Evolutionary conservation across 768 basidiomycete genomes (phyloP).

Genomic region (Leccinum longicurvipes): DNA sequence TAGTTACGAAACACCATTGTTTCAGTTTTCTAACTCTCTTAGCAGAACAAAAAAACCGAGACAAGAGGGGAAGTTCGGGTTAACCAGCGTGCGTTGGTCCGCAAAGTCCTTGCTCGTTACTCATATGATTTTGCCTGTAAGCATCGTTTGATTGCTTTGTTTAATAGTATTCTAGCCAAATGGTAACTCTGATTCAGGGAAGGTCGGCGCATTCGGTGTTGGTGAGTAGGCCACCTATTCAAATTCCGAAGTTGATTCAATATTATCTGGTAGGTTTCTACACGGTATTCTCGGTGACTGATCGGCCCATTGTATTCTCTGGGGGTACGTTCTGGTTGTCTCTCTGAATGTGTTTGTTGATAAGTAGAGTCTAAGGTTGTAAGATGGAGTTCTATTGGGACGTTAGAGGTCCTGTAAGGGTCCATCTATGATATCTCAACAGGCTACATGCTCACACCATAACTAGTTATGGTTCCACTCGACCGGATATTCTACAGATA

Average conservation of each 20-base stretch:
- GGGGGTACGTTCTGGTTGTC: conserved; percentile 42
- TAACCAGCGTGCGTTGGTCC: conserved; percentile 87
- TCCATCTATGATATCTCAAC: conserved; percentile 38
- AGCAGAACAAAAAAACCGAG: conserved; percentile 55
- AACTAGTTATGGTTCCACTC: conserved; percentile 59
- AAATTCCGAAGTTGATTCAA: conserved; percentile 19
- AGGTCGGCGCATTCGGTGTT: conserved; percentile 90
- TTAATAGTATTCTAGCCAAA: conserved; percentile 60
- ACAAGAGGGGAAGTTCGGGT: conserved; percentile 74
- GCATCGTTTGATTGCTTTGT: not conserved
- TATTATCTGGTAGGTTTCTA: conserved; percentile 54
- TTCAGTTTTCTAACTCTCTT: conserved; percentile 28
- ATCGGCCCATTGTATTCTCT: conserved; percentile 72
- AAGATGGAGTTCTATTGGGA: conserved; percentile 97
- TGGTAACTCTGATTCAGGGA: conserved; percentile 91
- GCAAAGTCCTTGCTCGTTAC: conserved; percentile 93
- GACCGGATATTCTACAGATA: conserved; percentile 53
- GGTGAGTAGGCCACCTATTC: conserved; percentile 37
- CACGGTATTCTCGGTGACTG: conserved; percentile 75
- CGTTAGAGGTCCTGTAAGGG: conserved; percentile 55
- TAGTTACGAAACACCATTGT: not conserved
- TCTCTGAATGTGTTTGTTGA: conserved; percentile 14
- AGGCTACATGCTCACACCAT: not conserved
- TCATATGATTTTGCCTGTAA: conserved; percentile 83
- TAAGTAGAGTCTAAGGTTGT: conserved; percentile 43